Percentiles rank a stretch among this genome's conserved stretches.
phyloP scores from a whole-genome alignment of 2,329 filamentous ascomycete genomes.

The Pezicula radicicola region DNA sequence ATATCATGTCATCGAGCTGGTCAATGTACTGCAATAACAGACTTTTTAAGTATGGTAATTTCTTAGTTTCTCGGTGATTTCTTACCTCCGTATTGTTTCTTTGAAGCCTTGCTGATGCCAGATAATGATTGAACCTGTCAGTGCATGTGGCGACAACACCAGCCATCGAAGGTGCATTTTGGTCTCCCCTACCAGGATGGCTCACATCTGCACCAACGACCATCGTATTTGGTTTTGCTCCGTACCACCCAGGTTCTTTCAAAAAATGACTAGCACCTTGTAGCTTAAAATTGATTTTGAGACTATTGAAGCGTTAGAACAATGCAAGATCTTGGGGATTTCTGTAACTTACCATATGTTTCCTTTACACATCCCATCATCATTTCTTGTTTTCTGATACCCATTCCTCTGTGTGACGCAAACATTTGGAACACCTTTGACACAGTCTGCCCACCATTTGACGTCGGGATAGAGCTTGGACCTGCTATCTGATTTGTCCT shows the following conservation, averaged over 20 bases:
- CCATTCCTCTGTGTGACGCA: too few species aligned
- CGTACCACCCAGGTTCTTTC: conserved; percentile 11
- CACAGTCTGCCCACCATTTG: conserved; percentile 11
- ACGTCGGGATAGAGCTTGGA: not conserved
- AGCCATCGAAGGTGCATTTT: conserved; percentile 3
- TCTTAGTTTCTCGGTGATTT: not conserved
- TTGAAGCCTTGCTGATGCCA: too few species aligned
- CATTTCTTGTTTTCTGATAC: too few species aligned
- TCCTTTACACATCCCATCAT: too few species aligned
- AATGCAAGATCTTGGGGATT: too few species aligned
- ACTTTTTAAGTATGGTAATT: not conserved
- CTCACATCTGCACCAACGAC: conserved; percentile 83
- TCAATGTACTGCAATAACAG: conserved; percentile 1
- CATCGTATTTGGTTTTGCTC: conserved; percentile 59
- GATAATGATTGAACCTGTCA: not conserved
- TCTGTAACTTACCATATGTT: too few species aligned
- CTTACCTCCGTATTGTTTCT: too few species aligned
- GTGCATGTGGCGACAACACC: conserved; percentile 2
- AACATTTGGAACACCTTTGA: not conserved
- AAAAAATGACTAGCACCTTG: conserved; percentile 71
- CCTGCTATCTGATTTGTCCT: too few species aligned
- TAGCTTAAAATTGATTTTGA: conserved; percentile 74
- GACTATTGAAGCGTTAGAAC: too few species aligned
- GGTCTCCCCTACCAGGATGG: conserved; percentile 54
- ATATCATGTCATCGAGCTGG: conserved; percentile 8